phyloP scores from a whole-genome alignment of 805 yeast species.

The Candida odintsovae region DNA sequence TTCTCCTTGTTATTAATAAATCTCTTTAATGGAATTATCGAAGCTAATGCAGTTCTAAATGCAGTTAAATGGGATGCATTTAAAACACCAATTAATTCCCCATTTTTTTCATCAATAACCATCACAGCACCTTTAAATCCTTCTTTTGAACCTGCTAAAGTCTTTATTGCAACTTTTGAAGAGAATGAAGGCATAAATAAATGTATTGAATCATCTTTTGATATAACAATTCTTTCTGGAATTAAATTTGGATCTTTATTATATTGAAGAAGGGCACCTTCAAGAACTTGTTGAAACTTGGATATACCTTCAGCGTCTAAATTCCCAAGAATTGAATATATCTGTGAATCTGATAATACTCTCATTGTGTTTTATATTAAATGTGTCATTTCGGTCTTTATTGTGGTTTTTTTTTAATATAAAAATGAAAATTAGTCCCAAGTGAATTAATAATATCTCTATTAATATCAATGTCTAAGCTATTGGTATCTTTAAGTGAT shows the following conservation, averaged over 20 bases:
- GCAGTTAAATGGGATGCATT: conserved; percentile 60
- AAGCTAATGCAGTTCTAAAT: conserved; percentile 59
- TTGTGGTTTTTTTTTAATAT: too few relatives aligned
- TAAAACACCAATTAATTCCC: conserved; percentile 45
- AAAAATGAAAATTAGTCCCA: too few relatives aligned
- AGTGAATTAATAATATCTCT: too few relatives aligned
- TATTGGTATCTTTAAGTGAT: conserved; percentile 13
- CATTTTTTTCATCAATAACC: conserved; percentile 44
- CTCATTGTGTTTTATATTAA: conserved; percentile 23
- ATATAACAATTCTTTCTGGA: conserved; percentile 49
- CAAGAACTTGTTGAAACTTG: conserved; percentile 32
- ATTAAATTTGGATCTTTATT: conserved; percentile 37
- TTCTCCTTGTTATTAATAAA: conserved; percentile 21
- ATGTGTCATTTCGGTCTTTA: too few relatives aligned
- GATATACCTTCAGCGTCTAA: conserved; percentile 25
- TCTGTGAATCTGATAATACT: conserved; percentile 28
- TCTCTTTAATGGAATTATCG: conserved; percentile 40
- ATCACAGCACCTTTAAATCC: conserved; percentile 58
- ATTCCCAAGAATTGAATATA: conserved; percentile 23
- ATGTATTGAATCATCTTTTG: conserved; percentile 38
- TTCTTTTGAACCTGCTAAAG: conserved; percentile 48
- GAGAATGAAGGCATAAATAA: conserved; percentile 64
- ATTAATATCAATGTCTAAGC: conserved; percentile 14
- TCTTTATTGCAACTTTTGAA: conserved; percentile 51
- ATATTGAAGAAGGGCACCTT: conserved; percentile 35